Conservation (phyloP, 2,329 filamentous ascomycete genomes). For the Aspergillus costaricaensis region DNA sequence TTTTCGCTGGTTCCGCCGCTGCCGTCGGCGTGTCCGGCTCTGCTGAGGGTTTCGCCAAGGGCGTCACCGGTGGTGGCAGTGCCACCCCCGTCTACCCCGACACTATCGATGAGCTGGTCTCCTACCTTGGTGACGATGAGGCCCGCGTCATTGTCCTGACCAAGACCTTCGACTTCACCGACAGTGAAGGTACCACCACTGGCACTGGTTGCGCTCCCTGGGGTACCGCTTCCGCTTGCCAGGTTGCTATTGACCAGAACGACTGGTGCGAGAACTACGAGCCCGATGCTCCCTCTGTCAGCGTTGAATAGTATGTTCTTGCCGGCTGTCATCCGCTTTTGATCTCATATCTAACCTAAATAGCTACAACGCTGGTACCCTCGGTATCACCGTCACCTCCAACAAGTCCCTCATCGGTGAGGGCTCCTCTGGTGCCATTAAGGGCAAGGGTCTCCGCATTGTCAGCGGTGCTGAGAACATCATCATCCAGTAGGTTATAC, state of each 20-base stretch:
- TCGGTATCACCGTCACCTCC: slow-evolving; percentile 55
- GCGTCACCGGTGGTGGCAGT: slow-evolving; percentile 62
- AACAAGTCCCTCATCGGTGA: slow-evolving; percentile 62
- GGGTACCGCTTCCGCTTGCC: slow-evolving; percentile 56
- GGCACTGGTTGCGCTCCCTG: slow-evolving; percentile 58
- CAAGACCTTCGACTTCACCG: slow-evolving; percentile 27
- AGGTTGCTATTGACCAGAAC: slow-evolving; percentile 63
- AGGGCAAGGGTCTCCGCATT: slow-evolving; percentile 60
- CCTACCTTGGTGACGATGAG: slow-evolving; percentile 58
- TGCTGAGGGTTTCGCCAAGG: slow-evolving; percentile 53
- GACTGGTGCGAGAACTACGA: slow-evolving; percentile 63
- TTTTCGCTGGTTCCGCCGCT: slow-evolving; percentile 19
- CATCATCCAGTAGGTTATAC: slow-evolving; percentile 54
- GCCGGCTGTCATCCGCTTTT: not conserved
- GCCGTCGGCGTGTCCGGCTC: slow-evolving; percentile 30
- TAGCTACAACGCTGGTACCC: slow-evolving; percentile 52
- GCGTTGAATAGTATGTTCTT: slow-evolving; percentile 37
- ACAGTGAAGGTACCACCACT: slow-evolving; percentile 43
- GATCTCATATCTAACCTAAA: slow-evolving; percentile 32
- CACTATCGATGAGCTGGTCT: slow-evolving; percentile 59
- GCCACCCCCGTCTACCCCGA: slow-evolving; percentile 57
- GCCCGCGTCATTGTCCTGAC: slow-evolving; percentile 58
- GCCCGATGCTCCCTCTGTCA: slow-evolving; percentile 51
- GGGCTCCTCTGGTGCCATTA: slow-evolving; percentile 56
- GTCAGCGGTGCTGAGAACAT: slow-evolving; percentile 54